These are phyloP conservation scores for Diaporthe citri DNA, from an alignment of 2,329 filamentous ascomycete genomes.

Conservation along the genomic window DNA sequence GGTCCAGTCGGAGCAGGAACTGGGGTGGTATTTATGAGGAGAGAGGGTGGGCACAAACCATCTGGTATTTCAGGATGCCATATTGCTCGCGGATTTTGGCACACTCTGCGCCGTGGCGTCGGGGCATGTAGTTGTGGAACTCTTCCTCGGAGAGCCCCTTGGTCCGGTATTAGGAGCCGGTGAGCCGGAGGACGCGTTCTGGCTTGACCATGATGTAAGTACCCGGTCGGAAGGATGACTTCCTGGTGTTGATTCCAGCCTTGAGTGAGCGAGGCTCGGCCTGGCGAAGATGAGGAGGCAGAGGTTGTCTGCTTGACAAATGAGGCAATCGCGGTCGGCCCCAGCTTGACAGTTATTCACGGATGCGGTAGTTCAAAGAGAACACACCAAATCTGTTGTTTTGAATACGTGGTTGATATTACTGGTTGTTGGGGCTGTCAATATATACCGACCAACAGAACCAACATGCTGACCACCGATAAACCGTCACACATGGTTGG, in stretches of 20 bases:
- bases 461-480: background rate
- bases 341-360: background rate
- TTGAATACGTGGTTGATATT: too few relatives aligned
- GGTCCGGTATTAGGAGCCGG: background rate
- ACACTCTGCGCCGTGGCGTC: slow-evolving; percentile 4
- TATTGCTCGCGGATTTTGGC: slow-evolving; percentile 3
- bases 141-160: background rate
- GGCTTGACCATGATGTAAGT: slow-evolving; percentile 44
- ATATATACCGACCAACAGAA: background rate
- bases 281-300: background rate
- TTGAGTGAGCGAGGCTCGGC: background rate
- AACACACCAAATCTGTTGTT: background rate
- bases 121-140: slow-evolving; percentile 6
- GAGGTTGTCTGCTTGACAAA: background rate
- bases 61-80: background rate
- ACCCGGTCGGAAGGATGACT: background rate
- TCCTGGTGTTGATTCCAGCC: background rate
- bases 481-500: background rate
- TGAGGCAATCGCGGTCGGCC: background rate
- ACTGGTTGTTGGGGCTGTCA: background rate
- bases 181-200: slow-evolving; percentile 6
- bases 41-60: background rate
- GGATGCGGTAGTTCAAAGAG: too few relatives aligned
- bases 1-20: too few relatives aligned
- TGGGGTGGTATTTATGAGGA: background rate